These are phyloP conservation scores for Lumnitzera littorea DNA, from an alignment of 345 rosid species.

Conservation along the genomic window DNA sequence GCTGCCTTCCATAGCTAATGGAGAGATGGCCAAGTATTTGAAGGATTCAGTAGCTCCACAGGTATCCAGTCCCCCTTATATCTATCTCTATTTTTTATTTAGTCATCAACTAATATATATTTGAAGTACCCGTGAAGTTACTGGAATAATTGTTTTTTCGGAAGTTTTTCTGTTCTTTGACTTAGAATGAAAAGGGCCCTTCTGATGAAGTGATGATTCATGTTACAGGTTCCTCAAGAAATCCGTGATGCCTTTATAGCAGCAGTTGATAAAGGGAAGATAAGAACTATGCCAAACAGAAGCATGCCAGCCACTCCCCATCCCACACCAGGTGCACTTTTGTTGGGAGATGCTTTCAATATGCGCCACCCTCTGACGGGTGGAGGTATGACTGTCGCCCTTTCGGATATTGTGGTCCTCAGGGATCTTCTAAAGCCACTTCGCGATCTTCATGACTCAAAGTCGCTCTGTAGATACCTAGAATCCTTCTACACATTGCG, in stretches of 20 bases:
- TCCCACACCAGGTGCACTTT: constrained; percentile 13
- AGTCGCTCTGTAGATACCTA: constrained; percentile 6
- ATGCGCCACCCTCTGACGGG: constrained; percentile 21
- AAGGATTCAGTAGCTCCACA: constrained; percentile 12
- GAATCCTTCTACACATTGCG: too few relatives aligned
- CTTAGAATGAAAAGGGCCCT: background rate
- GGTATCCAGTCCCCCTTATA: background rate
- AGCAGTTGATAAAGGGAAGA: constrained; percentile 15
- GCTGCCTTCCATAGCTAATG: constrained; percentile 16
- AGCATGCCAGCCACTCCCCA: constrained; percentile 15
- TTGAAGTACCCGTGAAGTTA: too few relatives aligned
- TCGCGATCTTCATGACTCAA: constrained; percentile 7
- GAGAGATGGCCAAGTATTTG: constrained; percentile 18
- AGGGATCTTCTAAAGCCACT: constrained; percentile 10
- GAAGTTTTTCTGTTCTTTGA: background rate
- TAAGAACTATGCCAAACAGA: constrained; percentile 17
- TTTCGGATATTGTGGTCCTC: constrained; percentile 15
- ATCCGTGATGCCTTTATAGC: constrained; percentile 7
- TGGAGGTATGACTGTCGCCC: constrained; percentile 19
- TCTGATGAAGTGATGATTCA: background rate
- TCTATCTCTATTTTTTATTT: too few relatives aligned
- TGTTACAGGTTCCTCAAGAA: constrained; percentile 11
- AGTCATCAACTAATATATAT: too few relatives aligned
- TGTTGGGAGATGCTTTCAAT: constrained; percentile 20
- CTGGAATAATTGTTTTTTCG: too few relatives aligned